phyloP scores from a whole-genome alignment of 345 rosid species.

The Populus alba region DNA sequence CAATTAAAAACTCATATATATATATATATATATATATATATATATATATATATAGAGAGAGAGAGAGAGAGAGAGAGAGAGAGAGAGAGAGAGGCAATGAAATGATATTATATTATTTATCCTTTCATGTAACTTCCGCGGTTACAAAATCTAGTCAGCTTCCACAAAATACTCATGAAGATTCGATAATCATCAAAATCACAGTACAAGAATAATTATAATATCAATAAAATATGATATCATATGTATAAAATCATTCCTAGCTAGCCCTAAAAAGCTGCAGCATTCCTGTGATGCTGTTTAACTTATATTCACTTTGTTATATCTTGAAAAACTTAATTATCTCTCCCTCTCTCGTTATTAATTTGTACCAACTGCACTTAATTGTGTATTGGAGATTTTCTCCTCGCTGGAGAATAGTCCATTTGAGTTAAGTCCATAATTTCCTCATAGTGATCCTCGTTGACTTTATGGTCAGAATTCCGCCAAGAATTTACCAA shows the following conservation, averaged over 20 bases:
- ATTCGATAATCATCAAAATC: constrained; percentile 13
- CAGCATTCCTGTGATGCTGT: constrained; percentile 49
- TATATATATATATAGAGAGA: too few relatives aligned
- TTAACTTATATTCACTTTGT: constrained; percentile 10
- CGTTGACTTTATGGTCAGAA: constrained; percentile 10
- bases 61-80: too few relatives aligned
- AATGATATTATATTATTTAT: too few relatives aligned
- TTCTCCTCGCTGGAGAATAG: constrained; percentile 55
- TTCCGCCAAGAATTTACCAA: constrained; percentile 12
- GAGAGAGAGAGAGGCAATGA: neutral
- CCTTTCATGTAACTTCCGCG: neutral
- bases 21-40: too few relatives aligned
- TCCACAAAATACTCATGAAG: constrained; percentile 2
- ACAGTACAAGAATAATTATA: neutral
- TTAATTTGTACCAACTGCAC: neutral
- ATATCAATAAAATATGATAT: neutral
- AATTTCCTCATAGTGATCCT: constrained; percentile 24
- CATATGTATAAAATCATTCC: constrained; percentile 13
- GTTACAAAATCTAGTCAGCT: neutral
- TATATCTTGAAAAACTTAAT: neutral
- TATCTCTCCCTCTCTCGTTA: neutral
- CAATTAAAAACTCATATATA: too few relatives aligned
- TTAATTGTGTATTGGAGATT: constrained; percentile 56
- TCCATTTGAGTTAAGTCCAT: constrained; percentile 45
- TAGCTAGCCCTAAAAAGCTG: constrained; percentile 30